phyloP scores from a whole-genome alignment of 169 alveolate genomes.

The Eimeria sp. region DNA sequence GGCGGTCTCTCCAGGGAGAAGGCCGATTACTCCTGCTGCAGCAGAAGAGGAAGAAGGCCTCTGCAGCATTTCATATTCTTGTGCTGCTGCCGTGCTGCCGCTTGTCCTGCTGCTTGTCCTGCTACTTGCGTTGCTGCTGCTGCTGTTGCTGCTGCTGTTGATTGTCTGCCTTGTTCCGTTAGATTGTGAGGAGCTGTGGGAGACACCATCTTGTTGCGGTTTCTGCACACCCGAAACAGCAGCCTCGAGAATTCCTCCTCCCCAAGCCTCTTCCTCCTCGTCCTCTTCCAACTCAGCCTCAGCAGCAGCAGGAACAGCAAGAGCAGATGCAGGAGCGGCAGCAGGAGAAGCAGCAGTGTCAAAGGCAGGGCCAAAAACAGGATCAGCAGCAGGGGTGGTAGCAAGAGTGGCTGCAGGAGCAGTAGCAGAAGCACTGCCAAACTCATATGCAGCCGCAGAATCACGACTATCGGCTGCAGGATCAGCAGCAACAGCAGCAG shows the following conservation, averaged over 20 bases:
- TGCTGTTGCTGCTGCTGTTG: too few relatives aligned
- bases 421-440: background rate
- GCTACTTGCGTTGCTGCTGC: too few relatives aligned
- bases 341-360: background rate
- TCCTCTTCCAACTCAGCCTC: background rate
- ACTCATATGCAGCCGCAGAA: background rate
- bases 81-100: background rate
- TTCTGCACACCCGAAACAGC: too few relatives aligned
- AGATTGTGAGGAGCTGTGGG: too few relatives aligned
- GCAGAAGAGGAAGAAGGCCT: background rate
- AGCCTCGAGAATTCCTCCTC: background rate
- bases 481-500: too few relatives aligned
- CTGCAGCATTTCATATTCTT: background rate
- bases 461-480: background rate
- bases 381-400: background rate
- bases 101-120: too few relatives aligned
- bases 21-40: background rate
- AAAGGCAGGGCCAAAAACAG: background rate
- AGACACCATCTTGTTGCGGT: too few relatives aligned
- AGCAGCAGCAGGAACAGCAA: background rate
- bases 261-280: background rate
- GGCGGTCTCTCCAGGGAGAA: background rate
- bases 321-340: too few relatives aligned
- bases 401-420: background rate
- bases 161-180: too few relatives aligned